These are phyloP conservation scores for Aspergillus arachidicola DNA, from an alignment of 2,329 filamentous ascomycete genomes.

Conservation along the genomic window DNA sequence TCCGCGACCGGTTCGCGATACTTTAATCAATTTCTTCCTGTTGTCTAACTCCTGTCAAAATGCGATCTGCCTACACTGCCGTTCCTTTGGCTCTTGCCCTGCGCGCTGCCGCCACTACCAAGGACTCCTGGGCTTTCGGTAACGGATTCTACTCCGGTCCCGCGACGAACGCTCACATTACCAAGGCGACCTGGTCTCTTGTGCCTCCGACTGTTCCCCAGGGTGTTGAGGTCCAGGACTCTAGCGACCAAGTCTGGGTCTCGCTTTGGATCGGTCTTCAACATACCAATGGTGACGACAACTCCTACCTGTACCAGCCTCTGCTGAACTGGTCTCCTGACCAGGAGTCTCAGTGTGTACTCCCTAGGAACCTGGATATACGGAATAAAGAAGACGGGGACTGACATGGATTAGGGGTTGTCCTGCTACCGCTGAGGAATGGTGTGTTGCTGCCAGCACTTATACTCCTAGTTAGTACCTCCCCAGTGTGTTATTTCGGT, in stretches of 20 bases:
- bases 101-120: conserved; percentile 12
- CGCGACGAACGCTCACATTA: conserved; percentile 19
- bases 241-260: conserved; percentile 19
- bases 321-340: conserved; percentile 23
- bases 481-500: too few relatives aligned
- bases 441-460: conserved; percentile 24
- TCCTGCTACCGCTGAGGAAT: conserved; percentile 15
- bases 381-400: neutral
- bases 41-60: neutral
- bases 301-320: conserved; percentile 20
- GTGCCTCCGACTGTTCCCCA: conserved; percentile 17
- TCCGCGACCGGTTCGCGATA: neutral
- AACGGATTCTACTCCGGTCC: conserved; percentile 24
- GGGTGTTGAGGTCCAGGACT: conserved; percentile 3
- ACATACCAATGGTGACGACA: conserved; percentile 11
- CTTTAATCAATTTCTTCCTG: too few relatives aligned
- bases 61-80: neutral
- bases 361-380: too few relatives aligned
- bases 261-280: conserved; percentile 23
- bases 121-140: conserved; percentile 21
- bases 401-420: conserved; percentile 14
- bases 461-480: conserved; percentile 20
- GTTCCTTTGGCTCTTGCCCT: neutral
- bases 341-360: conserved; percentile 20
- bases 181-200: conserved; percentile 23